These are phyloP conservation scores for Pseudogymnoascus sp. DNA, from an alignment of 2,329 filamentous ascomycete species.

Conservation along the genomic window DNA sequence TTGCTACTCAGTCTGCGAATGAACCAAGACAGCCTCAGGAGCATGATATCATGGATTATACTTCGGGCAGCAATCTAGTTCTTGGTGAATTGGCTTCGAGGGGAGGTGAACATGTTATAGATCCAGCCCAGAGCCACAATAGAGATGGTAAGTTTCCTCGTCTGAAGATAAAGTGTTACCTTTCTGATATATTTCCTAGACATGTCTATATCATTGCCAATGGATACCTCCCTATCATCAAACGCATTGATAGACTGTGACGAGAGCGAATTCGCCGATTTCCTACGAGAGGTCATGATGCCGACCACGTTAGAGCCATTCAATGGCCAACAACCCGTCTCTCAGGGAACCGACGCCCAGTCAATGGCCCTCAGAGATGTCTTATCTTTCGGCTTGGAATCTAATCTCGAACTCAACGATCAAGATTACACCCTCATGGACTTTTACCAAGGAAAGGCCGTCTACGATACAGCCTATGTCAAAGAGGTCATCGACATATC, in stretches of 20 bases:
- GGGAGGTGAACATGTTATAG: not conserved
- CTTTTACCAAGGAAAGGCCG: constrained; percentile 7
- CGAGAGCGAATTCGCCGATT: constrained; percentile 12
- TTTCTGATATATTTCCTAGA: not conserved
- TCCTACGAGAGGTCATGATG: constrained; percentile 17
- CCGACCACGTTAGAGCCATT: not conserved
- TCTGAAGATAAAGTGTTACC: not conserved
- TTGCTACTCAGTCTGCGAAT: not conserved
- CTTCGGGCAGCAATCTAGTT: not conserved
- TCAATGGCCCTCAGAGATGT: constrained; percentile 12
- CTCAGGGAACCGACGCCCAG: not conserved
- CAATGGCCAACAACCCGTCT: constrained; percentile 1
- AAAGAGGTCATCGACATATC: not conserved
- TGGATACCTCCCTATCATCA: not conserved
- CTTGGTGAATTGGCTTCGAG: not conserved
- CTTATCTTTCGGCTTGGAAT: constrained; percentile 17
- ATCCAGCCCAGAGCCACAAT: not conserved
- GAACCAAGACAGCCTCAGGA: not conserved
- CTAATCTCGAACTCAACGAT: constrained; percentile 16
- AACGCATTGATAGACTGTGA: not conserved
- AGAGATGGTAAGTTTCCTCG: not conserved
- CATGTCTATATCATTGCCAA: not conserved
- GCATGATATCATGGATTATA: not conserved
- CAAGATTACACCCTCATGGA: constrained; percentile 15
- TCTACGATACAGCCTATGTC: not conserved